Percentiles rank a stretch among this genome's conserved stretches.
These are phyloP conservation scores for Torulaspora pretoriensis DNA, from an alignment of 1,139 yeast species.

Conservation along the genomic window DNA sequence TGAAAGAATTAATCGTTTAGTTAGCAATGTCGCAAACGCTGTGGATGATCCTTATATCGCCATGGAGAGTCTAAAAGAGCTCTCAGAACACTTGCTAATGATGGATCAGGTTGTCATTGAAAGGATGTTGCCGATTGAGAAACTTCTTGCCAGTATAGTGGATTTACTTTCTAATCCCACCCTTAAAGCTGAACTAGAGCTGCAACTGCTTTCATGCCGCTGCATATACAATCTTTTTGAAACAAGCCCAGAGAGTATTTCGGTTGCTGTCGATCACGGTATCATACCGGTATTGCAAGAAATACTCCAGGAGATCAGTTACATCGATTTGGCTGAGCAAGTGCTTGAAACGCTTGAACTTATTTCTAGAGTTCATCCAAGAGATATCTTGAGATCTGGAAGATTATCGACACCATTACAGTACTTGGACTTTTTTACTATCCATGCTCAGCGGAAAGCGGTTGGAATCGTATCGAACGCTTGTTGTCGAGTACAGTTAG, in stretches of 20 bases:
- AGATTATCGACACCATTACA: constrained; percentile 66
- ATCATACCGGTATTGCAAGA: constrained; percentile 64
- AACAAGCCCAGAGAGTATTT: constrained; percentile 63
- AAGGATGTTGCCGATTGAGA: constrained; percentile 58
- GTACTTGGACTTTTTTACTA: constrained; percentile 81
- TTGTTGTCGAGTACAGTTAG: constrained; percentile 47
- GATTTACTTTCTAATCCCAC: constrained; percentile 55
- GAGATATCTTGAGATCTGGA: constrained; percentile 51
- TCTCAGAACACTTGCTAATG: constrained; percentile 62
- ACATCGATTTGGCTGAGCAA: constrained; percentile 90
- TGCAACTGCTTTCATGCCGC: constrained; percentile 79
- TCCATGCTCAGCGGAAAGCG: constrained; percentile 85
- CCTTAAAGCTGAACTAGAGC: constrained; percentile 64
- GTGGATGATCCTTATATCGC: constrained; percentile 45
- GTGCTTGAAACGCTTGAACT: constrained; percentile 73
- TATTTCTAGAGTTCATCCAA: constrained; percentile 55
- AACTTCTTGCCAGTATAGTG: constrained; percentile 54
- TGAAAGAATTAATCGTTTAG: constrained; percentile 23
- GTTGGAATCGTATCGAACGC: constrained; percentile 74
- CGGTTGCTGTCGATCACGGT: constrained; percentile 60
- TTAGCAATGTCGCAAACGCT: constrained; percentile 33
- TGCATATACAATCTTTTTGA: constrained; percentile 81
- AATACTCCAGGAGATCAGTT: constrained; percentile 69
- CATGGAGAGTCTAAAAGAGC: constrained; percentile 58
- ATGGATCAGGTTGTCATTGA: constrained; percentile 63